Evolutionary conservation across 768 basidiomycete genomes (phyloP), one percentile per base, ranked within the genome.

Genomic region (Coprinellus micaceus): DNA sequence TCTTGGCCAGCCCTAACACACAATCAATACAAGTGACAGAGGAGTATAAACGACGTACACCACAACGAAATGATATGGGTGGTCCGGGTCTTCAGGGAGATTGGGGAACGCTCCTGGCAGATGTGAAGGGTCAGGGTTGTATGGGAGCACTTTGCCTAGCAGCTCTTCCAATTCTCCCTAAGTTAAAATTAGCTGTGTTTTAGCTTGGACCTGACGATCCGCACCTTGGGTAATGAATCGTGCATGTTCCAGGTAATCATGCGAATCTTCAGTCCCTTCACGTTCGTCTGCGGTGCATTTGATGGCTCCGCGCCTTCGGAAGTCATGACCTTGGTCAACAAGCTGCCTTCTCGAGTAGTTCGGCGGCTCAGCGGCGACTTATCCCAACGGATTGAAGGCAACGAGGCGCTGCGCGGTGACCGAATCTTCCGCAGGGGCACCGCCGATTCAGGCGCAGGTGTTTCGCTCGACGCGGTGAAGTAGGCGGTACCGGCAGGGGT

Each of bases 221-320:
- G 15, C 26, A 84, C 88, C 79, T 88, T 91, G 28, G 89, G 89
- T 4, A 91, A 64, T 0, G 85, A 85, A 60, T 91, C 88, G 60
- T 91, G 86, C 89, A 92, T 92, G 60, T 91, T 92, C 89, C 89
- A 92, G 36, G 86, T 87, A 30, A 90, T 51, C 46, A 91, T 81
- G 41, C 84, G 74, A 37, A 89, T 71, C 64, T 91, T 91, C 44
- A 91, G 72, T 2, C 45, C 48, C 50, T 57, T 57, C 26, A 52
- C 40, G 19, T 51, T 22, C 46, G 22, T 47, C 46, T 11, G 46
- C 24, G 22, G 46, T 47, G 46, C 25, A 2, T 13, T 26, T 24
- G 33, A 33, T 6, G 33, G 33, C 13, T 13, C 33, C 13, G 33
- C 33, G 33, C 33, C 33, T 6, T 33, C 33, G 33, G 33, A 33